Conservation (phyloP, 1,139 yeast genomes). For the Suhomyces choctaworum region DNA sequence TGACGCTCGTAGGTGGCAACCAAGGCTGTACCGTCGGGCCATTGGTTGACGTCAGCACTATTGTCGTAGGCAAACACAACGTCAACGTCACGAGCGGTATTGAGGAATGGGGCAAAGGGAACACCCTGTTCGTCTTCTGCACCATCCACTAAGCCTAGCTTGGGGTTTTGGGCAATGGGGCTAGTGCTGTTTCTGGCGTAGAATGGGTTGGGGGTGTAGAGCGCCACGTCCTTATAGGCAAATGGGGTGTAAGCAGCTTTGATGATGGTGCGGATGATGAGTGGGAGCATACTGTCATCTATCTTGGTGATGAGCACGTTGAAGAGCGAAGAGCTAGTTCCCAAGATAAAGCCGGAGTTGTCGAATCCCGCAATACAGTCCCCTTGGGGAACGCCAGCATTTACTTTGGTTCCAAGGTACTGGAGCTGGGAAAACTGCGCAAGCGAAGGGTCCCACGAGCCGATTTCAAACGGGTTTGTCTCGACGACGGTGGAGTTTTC, state of each 20-base stretch:
- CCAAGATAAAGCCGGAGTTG: conserved; percentile 24
- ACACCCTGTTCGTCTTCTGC: conserved; percentile 23
- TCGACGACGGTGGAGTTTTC: conserved; percentile 24
- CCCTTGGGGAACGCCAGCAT: conserved; percentile 29
- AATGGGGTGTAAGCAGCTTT: background rate
- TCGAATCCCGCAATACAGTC: conserved; percentile 23
- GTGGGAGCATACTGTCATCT: conserved; percentile 16
- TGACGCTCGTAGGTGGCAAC: conserved; percentile 22
- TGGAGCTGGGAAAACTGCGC: conserved; percentile 28
- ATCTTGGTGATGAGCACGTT: conserved; percentile 31
- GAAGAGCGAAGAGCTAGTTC: conserved; percentile 23
- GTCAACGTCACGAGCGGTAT: conserved; percentile 21
- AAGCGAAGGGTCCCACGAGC: conserved; percentile 26
- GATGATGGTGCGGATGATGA: conserved; percentile 12
- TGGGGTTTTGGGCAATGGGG: conserved; percentile 12
- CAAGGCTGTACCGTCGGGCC: conserved; percentile 23
- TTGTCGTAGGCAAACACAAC: conserved; percentile 24
- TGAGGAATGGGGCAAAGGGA: conserved; percentile 22
- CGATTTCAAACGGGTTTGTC: conserved; percentile 24
- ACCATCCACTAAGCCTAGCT: conserved; percentile 23
- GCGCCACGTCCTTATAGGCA: conserved; percentile 16
- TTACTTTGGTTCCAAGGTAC: conserved; percentile 35
- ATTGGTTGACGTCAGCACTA: conserved; percentile 15
- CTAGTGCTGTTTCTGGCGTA: conserved; percentile 18
- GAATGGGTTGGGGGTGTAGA: conserved; percentile 24